Percentiles rank a stretch among this genome's conserved stretches.
These are phyloP conservation scores for Brassica juncea DNA, from an alignment of 345 rosid genomes.

Conservation along the genomic window DNA sequence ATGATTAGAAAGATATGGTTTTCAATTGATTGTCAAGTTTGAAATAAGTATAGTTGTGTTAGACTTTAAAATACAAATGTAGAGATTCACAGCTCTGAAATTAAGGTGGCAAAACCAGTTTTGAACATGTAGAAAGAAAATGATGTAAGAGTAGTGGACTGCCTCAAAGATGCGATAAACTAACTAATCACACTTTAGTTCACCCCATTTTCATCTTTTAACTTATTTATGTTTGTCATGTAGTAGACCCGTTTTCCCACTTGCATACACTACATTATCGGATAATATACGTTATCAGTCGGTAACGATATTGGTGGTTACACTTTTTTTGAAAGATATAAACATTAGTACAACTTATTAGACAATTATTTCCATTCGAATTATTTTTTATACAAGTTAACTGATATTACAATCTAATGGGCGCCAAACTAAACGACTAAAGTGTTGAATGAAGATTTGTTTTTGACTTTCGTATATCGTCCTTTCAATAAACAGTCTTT, in stretches of 20 bases:
- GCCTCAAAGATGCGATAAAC: slow-evolving; percentile 15
- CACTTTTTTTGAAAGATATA: too few relatives aligned
- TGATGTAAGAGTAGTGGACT: slow-evolving; percentile 3
- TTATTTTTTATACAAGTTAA: not conserved
- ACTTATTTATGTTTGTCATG: not conserved
- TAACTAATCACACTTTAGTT: slow-evolving; percentile 25
- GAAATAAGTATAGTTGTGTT: not conserved
- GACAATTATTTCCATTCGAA: not conserved
- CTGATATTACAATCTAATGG: not conserved
- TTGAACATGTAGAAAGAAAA: not conserved
- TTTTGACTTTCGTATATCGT: not conserved
- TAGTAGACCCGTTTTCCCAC: not conserved
- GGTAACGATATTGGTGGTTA: not conserved
- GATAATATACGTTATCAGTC: not conserved
- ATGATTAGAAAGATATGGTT: not conserved
- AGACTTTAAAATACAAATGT: slow-evolving; percentile 9
- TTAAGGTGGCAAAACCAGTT: not conserved
- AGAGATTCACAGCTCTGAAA: not conserved
- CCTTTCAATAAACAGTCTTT: not conserved
- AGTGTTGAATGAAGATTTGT: not conserved
- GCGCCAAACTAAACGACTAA: not conserved
- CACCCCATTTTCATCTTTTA: slow-evolving; percentile 11
- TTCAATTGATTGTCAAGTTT: slow-evolving; percentile 12
- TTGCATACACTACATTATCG: not conserved
- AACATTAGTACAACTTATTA: not conserved